A percentile compares a stretch with the other conserved stretches of the same genome.
These are phyloP conservation scores for Zangia roseola DNA, from an alignment of 768 basidiomycete species.

Conservation along the genomic window DNA sequence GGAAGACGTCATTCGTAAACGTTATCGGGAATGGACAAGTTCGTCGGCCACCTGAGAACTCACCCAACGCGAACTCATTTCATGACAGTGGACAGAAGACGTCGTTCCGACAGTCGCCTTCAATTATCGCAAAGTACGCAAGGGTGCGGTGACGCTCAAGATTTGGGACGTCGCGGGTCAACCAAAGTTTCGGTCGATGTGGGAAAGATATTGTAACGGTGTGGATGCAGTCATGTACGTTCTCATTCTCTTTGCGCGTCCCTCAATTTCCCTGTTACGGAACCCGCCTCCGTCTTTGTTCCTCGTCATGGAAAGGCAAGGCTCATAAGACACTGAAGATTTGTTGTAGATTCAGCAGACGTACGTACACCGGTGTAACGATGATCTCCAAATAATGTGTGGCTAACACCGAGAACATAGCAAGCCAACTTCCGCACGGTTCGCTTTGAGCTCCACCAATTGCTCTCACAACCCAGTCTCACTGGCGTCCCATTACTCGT, in stretches of 20 bases:
- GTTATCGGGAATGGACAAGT: conserved; percentile 85
- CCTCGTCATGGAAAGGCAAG: neutral
- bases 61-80: neutral
- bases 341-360: conserved; percentile 90
- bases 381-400: neutral
- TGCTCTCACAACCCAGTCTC: conserved; percentile 65
- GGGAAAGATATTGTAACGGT: conserved; percentile 92
- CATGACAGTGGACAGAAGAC: conserved; percentile 83
- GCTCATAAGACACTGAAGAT: conserved; percentile 47
- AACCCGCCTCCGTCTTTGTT: neutral
- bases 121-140: conserved; percentile 84
- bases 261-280: neutral
- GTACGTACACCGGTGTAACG: conserved; percentile 44
- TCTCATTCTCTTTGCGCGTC: neutral
- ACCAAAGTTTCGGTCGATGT: conserved; percentile 92
- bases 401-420: conserved; percentile 37
- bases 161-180: conserved; percentile 97
- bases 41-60: neutral
- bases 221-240: conserved; percentile 89
- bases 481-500: conserved; percentile 78
- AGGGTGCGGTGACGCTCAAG: conserved; percentile 88
- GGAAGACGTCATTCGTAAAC: conserved; percentile 94
- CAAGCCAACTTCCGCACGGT: conserved; percentile 80
- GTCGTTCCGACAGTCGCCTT: conserved; percentile 96
- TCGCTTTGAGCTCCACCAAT: conserved; percentile 79